Evolutionary conservation across 2,329 filamentous ascomycete species (phyloP), one percentile per base, ranked within the genome.

Genomic region (Sporothrix euskadiensis): DNA sequence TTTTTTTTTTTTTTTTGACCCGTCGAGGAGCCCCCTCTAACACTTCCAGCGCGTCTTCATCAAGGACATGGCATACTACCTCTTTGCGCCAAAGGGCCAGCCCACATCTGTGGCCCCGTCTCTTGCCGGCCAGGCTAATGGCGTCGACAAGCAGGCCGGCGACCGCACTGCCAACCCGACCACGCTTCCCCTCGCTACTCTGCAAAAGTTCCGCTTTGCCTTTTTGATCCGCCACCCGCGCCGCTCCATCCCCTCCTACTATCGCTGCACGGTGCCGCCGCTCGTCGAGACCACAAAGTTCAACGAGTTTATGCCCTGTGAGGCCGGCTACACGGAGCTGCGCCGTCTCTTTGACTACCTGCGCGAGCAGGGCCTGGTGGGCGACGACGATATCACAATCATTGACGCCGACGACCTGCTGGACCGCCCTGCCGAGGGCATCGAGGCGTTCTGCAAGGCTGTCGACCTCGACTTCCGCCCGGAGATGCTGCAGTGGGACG

Each of bases 151-250:
- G 77, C 71, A 75, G 82, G 3, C 91, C 95, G 82, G 84, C 87
- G 9, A 14, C 16, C 22, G 41, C 41, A 12, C 63, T 2, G 86
- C 86, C 73, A 98, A 98, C 82, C 95, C 94, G 1, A 97, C 94
- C 0, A 91, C 97, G 35, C 84, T 98, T 69, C 96, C 96, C 2
- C 83, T 88, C 39, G 88, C 89, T 41, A 84, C 93, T 74, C 85
- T 98, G 73, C 88, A 89, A 79, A 86, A 89, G 77, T 98, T 97
- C 83, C 94, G 98, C 82, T 98, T 95, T 84, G 93, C 94, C 30
- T 98, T 99, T 83, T 88, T 98, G 76, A 98, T 99, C 85, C 94
- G 96, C 73, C 94, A 98, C 81, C 96, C 96, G n/a, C 90, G 93
- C 78, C 90, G 90, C 80, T 92, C 93, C 78, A 94, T 98, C 76